These are phyloP conservation scores for Phanerodontia chrysosporium DNA, from an alignment of 768 basidiomycete genomes.

Conservation along the genomic window DNA sequence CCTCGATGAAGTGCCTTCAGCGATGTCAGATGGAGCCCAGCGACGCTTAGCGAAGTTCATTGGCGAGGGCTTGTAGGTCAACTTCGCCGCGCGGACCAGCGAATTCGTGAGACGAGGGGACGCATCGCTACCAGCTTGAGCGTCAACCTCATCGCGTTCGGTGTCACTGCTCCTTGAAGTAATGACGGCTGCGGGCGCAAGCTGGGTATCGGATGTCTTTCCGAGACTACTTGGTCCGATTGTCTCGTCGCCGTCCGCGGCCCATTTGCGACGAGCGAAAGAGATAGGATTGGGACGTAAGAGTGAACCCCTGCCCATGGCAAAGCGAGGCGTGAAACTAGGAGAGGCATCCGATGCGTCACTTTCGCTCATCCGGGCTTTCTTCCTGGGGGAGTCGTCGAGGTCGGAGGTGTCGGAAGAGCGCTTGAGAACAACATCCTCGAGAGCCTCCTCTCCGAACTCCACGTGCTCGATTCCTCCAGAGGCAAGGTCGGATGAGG, in stretches of 20 bases:
- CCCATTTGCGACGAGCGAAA: slow-evolving; percentile 32
- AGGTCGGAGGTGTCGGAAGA: neutral
- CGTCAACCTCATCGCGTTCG: neutral
- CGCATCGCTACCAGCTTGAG: neutral
- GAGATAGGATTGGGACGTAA: slow-evolving; percentile 28
- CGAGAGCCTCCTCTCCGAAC: slow-evolving; percentile 12
- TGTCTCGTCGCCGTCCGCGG: slow-evolving; percentile 1
- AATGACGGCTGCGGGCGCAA: neutral
- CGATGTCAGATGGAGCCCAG: slow-evolving; percentile 17
- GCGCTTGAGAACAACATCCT: slow-evolving; percentile 11
- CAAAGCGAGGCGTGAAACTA: slow-evolving; percentile 10
- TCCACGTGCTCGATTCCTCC: neutral
- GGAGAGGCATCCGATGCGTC: slow-evolving; percentile 4
- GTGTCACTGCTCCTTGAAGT: neutral
- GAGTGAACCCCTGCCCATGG: slow-evolving; percentile 14
- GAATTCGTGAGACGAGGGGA: neutral
- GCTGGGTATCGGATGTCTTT: no score
- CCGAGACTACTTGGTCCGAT: neutral
- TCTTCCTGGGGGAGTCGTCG: slow-evolving; percentile 6
- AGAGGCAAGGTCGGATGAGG: neutral
- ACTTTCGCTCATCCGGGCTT: slow-evolving; percentile 1
- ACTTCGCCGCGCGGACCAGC: slow-evolving; percentile 5
- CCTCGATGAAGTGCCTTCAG: neutral
- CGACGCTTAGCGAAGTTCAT: slow-evolving; percentile 25
- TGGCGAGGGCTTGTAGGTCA: slow-evolving; percentile 23